Conservation (phyloP, 148 eudicot genomes). For the Nepenthes gracilis region DNA sequence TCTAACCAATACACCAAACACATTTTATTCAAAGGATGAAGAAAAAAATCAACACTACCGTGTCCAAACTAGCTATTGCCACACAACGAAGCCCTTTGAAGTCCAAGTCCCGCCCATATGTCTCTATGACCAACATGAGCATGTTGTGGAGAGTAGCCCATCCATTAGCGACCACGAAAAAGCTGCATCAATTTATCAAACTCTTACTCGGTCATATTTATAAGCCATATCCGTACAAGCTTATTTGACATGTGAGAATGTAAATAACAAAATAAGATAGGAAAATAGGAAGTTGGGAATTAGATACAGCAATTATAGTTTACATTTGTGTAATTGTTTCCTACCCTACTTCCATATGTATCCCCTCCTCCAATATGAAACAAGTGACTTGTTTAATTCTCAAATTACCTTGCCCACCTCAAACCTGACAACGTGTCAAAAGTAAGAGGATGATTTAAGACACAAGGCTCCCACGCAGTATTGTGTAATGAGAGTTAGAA, state of each 20-base stretch:
- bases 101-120: constrained; percentile 30
- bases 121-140: constrained; percentile 27
- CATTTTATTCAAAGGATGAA: background rate
- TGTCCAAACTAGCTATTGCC: constrained; percentile 46
- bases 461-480: too few relatives aligned
- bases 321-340: too few relatives aligned
- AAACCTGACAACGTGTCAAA: too few relatives aligned
- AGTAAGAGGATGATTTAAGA: too few relatives aligned
- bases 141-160: constrained; percentile 53
- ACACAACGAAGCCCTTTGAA: constrained; percentile 33
- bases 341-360: too few relatives aligned
- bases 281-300: background rate
- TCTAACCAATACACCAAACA: too few relatives aligned
- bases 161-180: constrained; percentile 69
- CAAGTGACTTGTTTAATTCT: too few relatives aligned
- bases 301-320: too few relatives aligned
- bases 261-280: background rate
- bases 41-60: constrained; percentile 23
- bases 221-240: background rate
- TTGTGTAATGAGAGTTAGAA: too few relatives aligned
- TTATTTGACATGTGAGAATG: background rate
- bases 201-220: background rate
- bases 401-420: too few relatives aligned
- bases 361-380: too few relatives aligned
- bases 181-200: constrained; percentile 27